phyloP scores from a whole-genome alignment of 1,139 yeast genomes.

The Pichia sp. region DNA sequence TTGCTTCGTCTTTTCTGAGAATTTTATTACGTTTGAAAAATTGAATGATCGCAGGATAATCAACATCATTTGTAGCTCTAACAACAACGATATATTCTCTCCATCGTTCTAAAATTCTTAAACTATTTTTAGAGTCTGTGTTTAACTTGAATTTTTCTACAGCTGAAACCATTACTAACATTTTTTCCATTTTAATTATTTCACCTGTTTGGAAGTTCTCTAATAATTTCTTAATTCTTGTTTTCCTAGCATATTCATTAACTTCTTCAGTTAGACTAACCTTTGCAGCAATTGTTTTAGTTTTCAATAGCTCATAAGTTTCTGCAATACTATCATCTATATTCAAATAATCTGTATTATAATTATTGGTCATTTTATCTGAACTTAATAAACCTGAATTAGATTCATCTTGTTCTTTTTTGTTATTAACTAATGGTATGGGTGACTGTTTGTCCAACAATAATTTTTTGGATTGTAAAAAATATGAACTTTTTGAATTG shows the following conservation, averaged over 20 bases:
- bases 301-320: conserved; percentile 11
- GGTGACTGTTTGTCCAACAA: conserved; percentile 1
- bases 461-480: conserved; percentile 2
- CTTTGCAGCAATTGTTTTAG: conserved; percentile 14
- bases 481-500: conserved; percentile 2
- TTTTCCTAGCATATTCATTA: conserved; percentile 6
- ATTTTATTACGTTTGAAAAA: conserved; percentile 48
- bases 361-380: too few species aligned
- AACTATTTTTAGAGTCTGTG: conserved; percentile 40
- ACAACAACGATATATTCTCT: conserved; percentile 65
- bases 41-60: conserved; percentile 52
- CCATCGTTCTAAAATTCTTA: conserved; percentile 67
- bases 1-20: conserved; percentile 24
- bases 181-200: conserved; percentile 55
- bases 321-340: conserved; percentile 11
- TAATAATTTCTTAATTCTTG: conserved; percentile 21
- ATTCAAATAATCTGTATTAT: conserved; percentile 1
- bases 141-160: conserved; percentile 36
- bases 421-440: not conserved
- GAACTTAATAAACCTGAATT: too few species aligned
- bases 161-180: conserved; percentile 52
- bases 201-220: conserved; percentile 45
- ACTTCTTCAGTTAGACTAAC: conserved; percentile 15
- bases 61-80: conserved; percentile 46
- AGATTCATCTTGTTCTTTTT: not conserved